A percentile compares a stretch with the other conserved stretches of the same genome.
Evolutionary conservation across 495 filamentous ascomycete species (phyloP).

Genomic region (Penicillium maclennaniae): DNA sequence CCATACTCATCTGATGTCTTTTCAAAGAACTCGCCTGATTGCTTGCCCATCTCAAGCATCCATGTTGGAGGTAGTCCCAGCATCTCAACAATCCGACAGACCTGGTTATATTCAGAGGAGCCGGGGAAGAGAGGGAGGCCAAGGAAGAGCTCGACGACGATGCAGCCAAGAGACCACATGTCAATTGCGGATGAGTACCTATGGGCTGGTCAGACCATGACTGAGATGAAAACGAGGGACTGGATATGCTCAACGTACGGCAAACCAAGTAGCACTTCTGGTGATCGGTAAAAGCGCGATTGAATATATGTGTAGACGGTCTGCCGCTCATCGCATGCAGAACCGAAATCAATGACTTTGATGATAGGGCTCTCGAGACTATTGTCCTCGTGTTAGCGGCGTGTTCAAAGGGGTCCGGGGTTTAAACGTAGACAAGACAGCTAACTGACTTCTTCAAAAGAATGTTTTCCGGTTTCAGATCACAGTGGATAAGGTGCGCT

Average conservation of each 20-base stretch:
- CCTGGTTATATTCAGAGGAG: constrained; percentile 98
- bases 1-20: constrained; percentile 91
- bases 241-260: constrained; percentile 50
- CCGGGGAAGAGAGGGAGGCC: constrained; percentile 94
- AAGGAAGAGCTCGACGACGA: constrained; percentile 96
- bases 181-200: constrained; percentile 98
- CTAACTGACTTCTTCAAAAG: constrained; percentile 83
- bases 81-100: constrained; percentile 97
- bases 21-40: constrained; percentile 96
- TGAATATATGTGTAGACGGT: constrained; percentile 99
- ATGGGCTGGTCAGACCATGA: neutral
- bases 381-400: neutral
- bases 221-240: neutral
- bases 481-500: constrained; percentile 95
- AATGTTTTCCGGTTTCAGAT: constrained; percentile 98
- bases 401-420: no score
- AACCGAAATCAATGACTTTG: constrained; percentile 99
- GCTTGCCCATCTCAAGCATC: constrained; percentile 99
- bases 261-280: constrained; percentile 88
- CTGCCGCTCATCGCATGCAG: constrained; percentile 95
- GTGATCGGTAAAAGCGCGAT: constrained; percentile 96
- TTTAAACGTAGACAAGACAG: neutral
- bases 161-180: constrained; percentile 99
- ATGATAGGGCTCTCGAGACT: constrained; percentile 98
- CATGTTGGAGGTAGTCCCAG: constrained; percentile 92